Evolutionary conservation across 139 green algal species (phyloP).

Genomic region (Ulvella scutata): DNA sequence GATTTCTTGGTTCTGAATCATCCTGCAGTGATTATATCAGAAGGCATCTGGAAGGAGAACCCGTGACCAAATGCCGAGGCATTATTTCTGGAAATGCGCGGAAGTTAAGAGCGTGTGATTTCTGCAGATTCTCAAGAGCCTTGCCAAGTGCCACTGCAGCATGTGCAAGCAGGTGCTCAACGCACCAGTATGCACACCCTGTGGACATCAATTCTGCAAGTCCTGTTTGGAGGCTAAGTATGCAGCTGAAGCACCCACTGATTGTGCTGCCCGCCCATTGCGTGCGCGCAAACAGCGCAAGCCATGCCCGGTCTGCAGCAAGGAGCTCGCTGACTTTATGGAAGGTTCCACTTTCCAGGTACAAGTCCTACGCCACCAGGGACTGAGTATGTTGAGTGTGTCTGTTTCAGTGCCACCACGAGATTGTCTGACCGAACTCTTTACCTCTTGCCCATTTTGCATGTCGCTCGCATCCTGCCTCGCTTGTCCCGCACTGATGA

Average conservation of each 20-base stretch:
- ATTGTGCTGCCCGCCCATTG: background rate
- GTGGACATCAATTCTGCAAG: conserved; percentile 83
- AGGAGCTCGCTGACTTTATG: conserved; percentile 66
- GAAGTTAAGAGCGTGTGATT: no score
- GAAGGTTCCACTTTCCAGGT: conserved; percentile 32
- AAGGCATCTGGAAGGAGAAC: conserved; percentile 20
- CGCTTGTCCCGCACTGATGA: no score
- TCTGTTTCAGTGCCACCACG: no score
- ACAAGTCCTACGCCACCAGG: no score
- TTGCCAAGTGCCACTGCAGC: conserved; percentile 60
- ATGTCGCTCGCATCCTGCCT: no score
- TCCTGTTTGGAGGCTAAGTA: conserved; percentile 63
- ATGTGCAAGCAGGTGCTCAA: conserved; percentile 47
- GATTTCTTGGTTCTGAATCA: background rate
- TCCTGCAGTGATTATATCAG: background rate
- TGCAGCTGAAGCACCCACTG: conserved; percentile 8
- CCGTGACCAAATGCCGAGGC: no score
- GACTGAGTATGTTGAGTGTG: no score
- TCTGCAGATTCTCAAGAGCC: conserved; percentile 44
- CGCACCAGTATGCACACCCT: conserved; percentile 59
- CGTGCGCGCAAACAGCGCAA: conserved; percentile 17
- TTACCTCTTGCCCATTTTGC: no score
- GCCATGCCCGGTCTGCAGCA: conserved; percentile 42
- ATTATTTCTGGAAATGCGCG: no score
- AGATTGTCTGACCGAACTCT: no score